Conservation (phyloP, 1,284 basidiomycete species). For the Athelia sp. region DNA sequence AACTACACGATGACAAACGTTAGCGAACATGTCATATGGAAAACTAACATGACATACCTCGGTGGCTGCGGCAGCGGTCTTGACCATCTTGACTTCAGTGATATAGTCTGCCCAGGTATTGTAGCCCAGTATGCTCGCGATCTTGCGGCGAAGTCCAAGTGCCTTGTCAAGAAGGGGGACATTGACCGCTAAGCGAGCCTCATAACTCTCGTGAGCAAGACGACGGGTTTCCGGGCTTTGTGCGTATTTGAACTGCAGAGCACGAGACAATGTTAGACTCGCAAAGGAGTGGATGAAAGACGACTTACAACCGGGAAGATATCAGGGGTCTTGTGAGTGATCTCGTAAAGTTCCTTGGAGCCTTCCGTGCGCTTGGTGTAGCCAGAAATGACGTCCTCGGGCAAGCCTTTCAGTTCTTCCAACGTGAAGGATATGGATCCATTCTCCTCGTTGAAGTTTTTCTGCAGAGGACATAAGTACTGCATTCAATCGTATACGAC, state of each 20-base stretch:
- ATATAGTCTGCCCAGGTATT: constrained; percentile 79
- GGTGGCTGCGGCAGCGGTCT: constrained; percentile 54
- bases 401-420: constrained; percentile 76
- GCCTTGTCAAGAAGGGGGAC: constrained; percentile 62
- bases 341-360: constrained; percentile 54
- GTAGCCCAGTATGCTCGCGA: constrained; percentile 65
- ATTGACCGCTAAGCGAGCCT: constrained; percentile 64
- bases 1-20: constrained; percentile 35
- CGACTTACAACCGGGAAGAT: constrained; percentile 67
- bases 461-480: constrained; percentile 32
- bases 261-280: not conserved
- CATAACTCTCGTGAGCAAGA: constrained; percentile 59
- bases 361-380: constrained; percentile 60
- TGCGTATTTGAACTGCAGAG: constrained; percentile 68
- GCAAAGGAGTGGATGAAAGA: constrained; percentile 2
- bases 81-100: constrained; percentile 84
- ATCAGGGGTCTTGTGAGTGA: constrained; percentile 72
- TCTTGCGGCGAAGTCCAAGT: constrained; percentile 63
- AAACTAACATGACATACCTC: constrained; percentile 29
- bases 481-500: not conserved
- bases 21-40: not conserved
- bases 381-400: constrained; percentile 70
- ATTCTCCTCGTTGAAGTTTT: constrained; percentile 85
- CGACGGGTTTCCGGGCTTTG: constrained; percentile 64
- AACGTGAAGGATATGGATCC: constrained; percentile 59